Evolutionary conservation across 2,329 filamentous ascomycete genomes (phyloP), one percentile per base, ranked within the genome.

Genomic region (Rhexocercosporidium sp.): DNA sequence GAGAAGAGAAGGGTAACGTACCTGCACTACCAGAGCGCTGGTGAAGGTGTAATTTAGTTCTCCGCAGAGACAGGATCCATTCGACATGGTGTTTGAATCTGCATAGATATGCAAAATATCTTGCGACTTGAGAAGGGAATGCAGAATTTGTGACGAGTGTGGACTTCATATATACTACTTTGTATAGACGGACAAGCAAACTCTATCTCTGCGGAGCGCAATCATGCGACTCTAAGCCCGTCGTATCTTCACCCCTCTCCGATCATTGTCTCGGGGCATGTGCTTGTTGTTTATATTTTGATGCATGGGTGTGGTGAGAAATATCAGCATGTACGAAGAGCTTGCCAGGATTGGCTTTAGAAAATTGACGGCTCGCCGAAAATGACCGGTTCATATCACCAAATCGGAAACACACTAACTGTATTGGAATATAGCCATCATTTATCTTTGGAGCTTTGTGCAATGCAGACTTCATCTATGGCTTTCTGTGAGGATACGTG

Each of bases 21-120:
- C 67, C 51, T 67, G 62, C 34, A 25, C 34, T 1, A 34, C n/a
- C 39, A 65, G 67, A 9, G 59, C 57, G 34, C 65, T 65, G 14
- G 49, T 69, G 59, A 65, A 69, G 25, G 51, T 34, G 44, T 69
- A 69, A 34, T 66, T 59, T 8, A 69, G 37, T 18, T 67, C 54
- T 25, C 51, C 53, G 27, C 62, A 69, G 37, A 66, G 63, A 46
- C 67, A 69, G 27, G 65, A 67, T 60, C 67, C 67, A 8, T 68
- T 61, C 1, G 65, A 31, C 63, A 65, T 65, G n/a, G 9, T 53
- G 27, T 53, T 7, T 16, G 18, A 9, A 9, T 31, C n/a, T 4
- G 5, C 29, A 12, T 29, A 14, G 16, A 37, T 37, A 11, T 11
- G 9, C 2, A 37, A 44, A 18, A 44, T 12, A n/a, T 12, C 2